phyloP scores from a whole-genome alignment of 805 yeast species.

The Candida railenensis region DNA sequence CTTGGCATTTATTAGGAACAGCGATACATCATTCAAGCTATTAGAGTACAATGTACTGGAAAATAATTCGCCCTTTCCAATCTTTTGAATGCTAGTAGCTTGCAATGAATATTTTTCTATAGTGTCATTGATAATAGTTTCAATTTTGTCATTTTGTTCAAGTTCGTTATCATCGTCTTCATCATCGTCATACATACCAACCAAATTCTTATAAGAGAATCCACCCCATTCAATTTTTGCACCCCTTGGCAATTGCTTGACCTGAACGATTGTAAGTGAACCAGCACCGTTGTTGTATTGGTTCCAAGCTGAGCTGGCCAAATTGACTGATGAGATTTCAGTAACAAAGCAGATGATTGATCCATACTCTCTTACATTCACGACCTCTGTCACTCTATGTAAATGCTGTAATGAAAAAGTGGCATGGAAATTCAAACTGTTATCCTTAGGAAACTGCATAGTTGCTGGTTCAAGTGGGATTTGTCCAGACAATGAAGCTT shows the following conservation, averaged over 20 bases:
- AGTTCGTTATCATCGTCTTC: constrained; percentile 33
- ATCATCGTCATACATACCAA: constrained; percentile 39
- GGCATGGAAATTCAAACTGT: constrained; percentile 29
- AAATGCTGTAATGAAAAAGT: constrained; percentile 74
- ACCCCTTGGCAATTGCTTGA: constrained; percentile 57
- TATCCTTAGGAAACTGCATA: constrained; percentile 41
- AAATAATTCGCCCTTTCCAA: background rate
- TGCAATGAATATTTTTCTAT: background rate
- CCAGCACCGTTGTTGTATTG: constrained; percentile 27
- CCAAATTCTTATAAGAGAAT: constrained; percentile 40
- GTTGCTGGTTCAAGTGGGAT: constrained; percentile 77
- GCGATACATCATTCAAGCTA: background rate
- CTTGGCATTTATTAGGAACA: background rate
- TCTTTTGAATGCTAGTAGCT: background rate
- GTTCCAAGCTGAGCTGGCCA: constrained; percentile 45
- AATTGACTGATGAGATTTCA: constrained; percentile 19
- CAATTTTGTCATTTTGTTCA: constrained; percentile 4
- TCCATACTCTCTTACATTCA: constrained; percentile 45
- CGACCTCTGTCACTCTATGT: constrained; percentile 55
- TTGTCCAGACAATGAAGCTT: constrained; percentile 81
- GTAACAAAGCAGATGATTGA: constrained; percentile 58
- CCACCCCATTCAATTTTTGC: constrained; percentile 82
- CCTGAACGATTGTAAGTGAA: constrained; percentile 52
- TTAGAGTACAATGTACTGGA: background rate
- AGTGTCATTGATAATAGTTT: constrained; percentile 4